These are phyloP conservation scores for Globisporangium paroecandrum DNA, from an alignment of 352 stramenopile genomes.

Conservation along the genomic window DNA sequence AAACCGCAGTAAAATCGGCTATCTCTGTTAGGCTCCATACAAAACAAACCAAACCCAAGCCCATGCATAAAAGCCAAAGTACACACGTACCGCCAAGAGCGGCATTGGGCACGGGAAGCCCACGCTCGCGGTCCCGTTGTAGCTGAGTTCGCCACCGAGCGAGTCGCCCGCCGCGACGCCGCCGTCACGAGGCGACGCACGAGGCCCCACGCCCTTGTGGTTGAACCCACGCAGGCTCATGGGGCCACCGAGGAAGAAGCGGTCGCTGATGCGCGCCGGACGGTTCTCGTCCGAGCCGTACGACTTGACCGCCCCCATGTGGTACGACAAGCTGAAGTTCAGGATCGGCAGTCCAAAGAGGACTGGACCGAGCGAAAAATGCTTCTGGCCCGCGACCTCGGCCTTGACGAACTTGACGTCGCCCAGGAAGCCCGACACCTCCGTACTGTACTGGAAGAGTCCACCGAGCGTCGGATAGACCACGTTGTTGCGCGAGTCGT, in stretches of 20 bases:
- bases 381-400: constrained; percentile 83
- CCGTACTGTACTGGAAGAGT: constrained; percentile 88
- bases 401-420: constrained; percentile 89
- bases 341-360: constrained; percentile 71
- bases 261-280: constrained; percentile 88
- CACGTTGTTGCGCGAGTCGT: constrained; percentile 85
- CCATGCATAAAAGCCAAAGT: background rate
- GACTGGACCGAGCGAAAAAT: constrained; percentile 59
- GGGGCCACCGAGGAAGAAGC: constrained; percentile 89
- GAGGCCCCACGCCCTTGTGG: constrained; percentile 86
- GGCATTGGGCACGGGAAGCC: constrained; percentile 84
- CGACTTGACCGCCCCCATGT: constrained; percentile 76
- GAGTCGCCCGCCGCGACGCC: constrained; percentile 81
- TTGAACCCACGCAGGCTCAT: constrained; percentile 90
- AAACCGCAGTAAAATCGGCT: background rate
- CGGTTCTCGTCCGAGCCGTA: constrained; percentile 68
- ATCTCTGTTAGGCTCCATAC: background rate
- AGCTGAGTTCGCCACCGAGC: constrained; percentile 87
- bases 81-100: constrained; percentile 62
- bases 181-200: constrained; percentile 82
- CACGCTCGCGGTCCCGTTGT: constrained; percentile 79
- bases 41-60: background rate
- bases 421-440: constrained; percentile 82
- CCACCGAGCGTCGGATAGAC: constrained; percentile 85
- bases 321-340: constrained; percentile 80